These are phyloP conservation scores for Nephelium lappaceum DNA, from an alignment of 345 rosid species.

Conservation along the genomic window DNA sequence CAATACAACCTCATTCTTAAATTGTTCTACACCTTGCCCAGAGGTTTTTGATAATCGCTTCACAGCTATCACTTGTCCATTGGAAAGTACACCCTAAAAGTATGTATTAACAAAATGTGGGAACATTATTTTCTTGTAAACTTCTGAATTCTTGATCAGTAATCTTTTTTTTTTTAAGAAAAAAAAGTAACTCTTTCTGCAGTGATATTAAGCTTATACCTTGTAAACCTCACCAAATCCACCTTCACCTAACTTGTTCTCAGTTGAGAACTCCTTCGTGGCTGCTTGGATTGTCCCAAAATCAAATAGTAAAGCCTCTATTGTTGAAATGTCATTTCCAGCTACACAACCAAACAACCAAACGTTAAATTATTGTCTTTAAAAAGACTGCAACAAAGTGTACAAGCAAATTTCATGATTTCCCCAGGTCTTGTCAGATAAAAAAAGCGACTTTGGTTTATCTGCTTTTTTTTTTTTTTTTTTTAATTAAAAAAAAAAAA, in stretches of 20 bases:
- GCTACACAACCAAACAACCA: constrained; percentile 26
- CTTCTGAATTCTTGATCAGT: not conserved
- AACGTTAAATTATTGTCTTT: not conserved
- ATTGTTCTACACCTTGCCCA: constrained; percentile 44
- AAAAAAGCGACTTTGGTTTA: too few relatives aligned
- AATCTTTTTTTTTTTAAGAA: not conserved
- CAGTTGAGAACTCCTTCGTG: constrained; percentile 48
- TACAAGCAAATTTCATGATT: too few relatives aligned
- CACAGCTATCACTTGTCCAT: constrained; percentile 47
- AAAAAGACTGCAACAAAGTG: not conserved
- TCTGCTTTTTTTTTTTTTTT: too few relatives aligned
- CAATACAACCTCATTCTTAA: constrained; percentile 49
- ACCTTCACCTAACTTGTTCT: constrained; percentile 68
- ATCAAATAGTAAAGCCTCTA: constrained; percentile 51
- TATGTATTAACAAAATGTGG: not conserved
- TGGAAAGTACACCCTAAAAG: constrained; percentile 41
- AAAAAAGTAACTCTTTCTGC: too few relatives aligned
- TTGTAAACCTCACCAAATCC: constrained; percentile 74
- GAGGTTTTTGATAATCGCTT: constrained; percentile 48
- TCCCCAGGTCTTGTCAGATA: too few relatives aligned
- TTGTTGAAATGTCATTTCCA: constrained; percentile 26
- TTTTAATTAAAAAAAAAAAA: too few relatives aligned
- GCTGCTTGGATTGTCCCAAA: constrained; percentile 44
- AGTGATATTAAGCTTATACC: constrained; percentile 27
- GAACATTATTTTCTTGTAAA: not conserved